Evolutionary conservation across 495 filamentous ascomycete genomes (phyloP), one percentile per base, ranked within the genome.

Genomic region (Aspergillus affinis): DNA sequence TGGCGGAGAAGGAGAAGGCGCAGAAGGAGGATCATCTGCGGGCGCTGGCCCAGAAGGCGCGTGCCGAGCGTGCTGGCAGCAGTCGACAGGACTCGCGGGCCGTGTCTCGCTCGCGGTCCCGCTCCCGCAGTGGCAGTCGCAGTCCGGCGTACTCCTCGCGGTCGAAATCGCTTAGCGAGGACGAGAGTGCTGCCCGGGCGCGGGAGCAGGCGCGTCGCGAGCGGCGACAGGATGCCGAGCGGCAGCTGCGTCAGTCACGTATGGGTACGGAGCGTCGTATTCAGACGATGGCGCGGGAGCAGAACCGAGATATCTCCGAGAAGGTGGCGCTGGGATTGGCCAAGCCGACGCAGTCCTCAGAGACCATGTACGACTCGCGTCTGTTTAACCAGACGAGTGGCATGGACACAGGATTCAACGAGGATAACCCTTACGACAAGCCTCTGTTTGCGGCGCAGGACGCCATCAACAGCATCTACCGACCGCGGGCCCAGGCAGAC

Each of bases 391-490:
- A 95, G 76, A 89, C 85, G 19, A 90, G 87, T 65, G 95, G 93
- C 13, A 94, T 99, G 75, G 85, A 88, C 63, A 70, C 83, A 32
- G 95, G 94, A 20, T 93, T 97, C 82, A 99, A 99, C 71, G 94
- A 99, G 72, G 95, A 99, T 71, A 92, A 99, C 65, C 86, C 86
- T 1, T 99, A 98, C 78, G 95, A 98, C 74, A 97, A 96, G 72
- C 94, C 95, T 53, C 78, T 99, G 18, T 99, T 99, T 72, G 92
- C 93, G 12, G 94, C 93, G 54, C 92, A 97, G 75, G 93, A 99
- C 70, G 95, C 93, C 5, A 92, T 96, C 64, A 92, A 84, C 74
- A 92, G 88, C 72, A 98, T 99, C 55, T 99, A 99, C 74, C 83
- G 93, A 26, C 92, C 95, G 7, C 79, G 84, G 46, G 84, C 89